Percentiles rank a stretch among this genome's conserved stretches.
Evolutionary conservation across 2,329 filamentous ascomycete genomes (phyloP).

Genomic region (Botryotinia globosa): DNA sequence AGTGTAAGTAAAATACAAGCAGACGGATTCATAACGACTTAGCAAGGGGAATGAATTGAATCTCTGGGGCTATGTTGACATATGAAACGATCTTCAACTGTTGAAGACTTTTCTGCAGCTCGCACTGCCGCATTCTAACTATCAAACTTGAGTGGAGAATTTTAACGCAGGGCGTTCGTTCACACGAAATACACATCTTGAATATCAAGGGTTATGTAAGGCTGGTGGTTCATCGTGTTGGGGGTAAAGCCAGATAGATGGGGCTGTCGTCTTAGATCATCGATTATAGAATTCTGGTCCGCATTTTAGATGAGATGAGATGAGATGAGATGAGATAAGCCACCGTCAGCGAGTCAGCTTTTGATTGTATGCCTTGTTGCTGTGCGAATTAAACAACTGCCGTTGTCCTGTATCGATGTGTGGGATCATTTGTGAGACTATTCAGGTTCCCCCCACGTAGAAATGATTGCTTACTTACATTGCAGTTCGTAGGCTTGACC

Average conservation of each 20-base stretch:
- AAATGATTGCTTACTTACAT: neutral
- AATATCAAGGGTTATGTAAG: neutral
- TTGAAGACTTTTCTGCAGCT: neutral
- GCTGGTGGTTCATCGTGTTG: neutral
- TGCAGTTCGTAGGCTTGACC: neutral
- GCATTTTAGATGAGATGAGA: conserved; percentile 8
- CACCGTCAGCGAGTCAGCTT: neutral
- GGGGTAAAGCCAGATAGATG: neutral
- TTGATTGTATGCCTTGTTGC: neutral
- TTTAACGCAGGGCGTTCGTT: neutral
- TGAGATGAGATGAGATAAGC: conserved; percentile 5
- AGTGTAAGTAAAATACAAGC: neutral
- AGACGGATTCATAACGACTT: neutral
- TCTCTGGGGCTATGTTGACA: neutral
- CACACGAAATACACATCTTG: neutral
- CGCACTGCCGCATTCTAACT: neutral
- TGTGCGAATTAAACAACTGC: conserved; percentile 14
- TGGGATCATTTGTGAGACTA: neutral
- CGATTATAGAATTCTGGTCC: neutral
- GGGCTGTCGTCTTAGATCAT: neutral
- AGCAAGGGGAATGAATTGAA: neutral
- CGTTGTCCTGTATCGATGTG: neutral
- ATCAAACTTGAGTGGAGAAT: neutral
- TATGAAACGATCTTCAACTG: neutral
- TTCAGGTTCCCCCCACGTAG: neutral